Percentiles rank a stretch among this genome's conserved stretches.
Conservation (phyloP, 306 rosid genomes). For the Datisca glomerata region DNA sequence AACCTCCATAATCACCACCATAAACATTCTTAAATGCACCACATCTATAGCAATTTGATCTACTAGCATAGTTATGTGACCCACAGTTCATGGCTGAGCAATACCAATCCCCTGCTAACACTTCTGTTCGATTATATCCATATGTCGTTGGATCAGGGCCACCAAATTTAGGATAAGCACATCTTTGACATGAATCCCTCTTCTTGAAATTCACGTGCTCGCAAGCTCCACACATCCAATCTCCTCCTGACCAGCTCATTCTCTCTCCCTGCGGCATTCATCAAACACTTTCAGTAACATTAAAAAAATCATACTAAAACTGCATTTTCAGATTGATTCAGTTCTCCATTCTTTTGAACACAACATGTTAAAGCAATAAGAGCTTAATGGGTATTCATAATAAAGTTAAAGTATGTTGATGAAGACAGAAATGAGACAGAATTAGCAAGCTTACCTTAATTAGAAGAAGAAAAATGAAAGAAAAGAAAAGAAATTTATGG, state of each 20-base stretch:
- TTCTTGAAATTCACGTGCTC: conserved; percentile 80
- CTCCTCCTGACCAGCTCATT: conserved; percentile 96
- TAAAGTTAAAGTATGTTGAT: not conserved
- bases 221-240: conserved; percentile 93
- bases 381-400: no score
- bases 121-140: conserved; percentile 47
- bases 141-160: conserved; percentile 83
- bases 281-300: not conserved
- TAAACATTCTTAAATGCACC: conserved; percentile 46
- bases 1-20: conserved; percentile 27
- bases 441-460: not conserved
- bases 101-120: conserved; percentile 89
- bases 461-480: conserved; percentile 12
- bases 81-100: conserved; percentile 62
- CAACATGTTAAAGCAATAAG: no score
- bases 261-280: conserved; percentile 5
- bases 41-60: conserved; percentile 66
- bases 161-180: conserved; percentile 80
- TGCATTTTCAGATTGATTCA: no score
- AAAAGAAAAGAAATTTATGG: not conserved
- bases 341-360: no score
- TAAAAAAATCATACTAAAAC: not conserved
- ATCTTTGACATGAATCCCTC: conserved; percentile 74
- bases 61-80: conserved; percentile 89
- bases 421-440: not conserved